Evolutionary conservation across 2,329 filamentous ascomycete species (phyloP), one percentile per base, ranked within the genome.

Genomic region (Ophioceras dolichostomum): DNA sequence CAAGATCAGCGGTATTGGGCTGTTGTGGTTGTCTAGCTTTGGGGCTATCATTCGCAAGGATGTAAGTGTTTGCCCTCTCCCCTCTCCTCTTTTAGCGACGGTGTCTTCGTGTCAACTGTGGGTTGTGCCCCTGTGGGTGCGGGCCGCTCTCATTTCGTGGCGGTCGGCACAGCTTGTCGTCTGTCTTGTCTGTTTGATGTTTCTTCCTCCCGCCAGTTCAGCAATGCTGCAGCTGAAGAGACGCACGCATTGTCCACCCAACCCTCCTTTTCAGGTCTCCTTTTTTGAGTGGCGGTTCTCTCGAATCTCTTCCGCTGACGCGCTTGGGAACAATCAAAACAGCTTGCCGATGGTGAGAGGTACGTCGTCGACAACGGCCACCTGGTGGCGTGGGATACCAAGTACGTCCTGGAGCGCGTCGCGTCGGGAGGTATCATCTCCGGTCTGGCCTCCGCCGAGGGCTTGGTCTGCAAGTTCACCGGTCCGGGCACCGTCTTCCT

Each of bases 41-140:
- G 91, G 91, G 6, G 91, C 91, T 5, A 94, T 98, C 43, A 85
- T 96, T 43, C 73, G 83, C 51, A 96, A 96, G 62, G 87, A 95
- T 56, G 84, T 93, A 55, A 65, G 82, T 70, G 1, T 3, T 18
- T 5, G 3, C 10, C 17, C 28, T 19, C 19, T 3, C 7, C 8
- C 14, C 4, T 35, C 8, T 34, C 38, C 22, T 47, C 35, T 29
- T 41, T 40, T 18, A 19, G 26, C 34, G 19, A 31, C 28, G 10
- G 29, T 33, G 18, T 33, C 5, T n/a, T 22, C 16, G 27, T 26
- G 18, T 19, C 30, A 34, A 7, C 13, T 8, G 17, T 12, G 6
- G 28, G 26, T n/a, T 28, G 26, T 28, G 26, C 26, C n/a, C 17
- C n/a, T n/a, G n/a, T n/a, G n/a, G n/a, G n/a, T n/a, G n/a, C n/a